A percentile compares a stretch with the other conserved stretches of the same genome.
These are phyloP conservation scores for Leccinum uliginosum DNA, from an alignment of 768 basidiomycete species.

Conservation along the genomic window DNA sequence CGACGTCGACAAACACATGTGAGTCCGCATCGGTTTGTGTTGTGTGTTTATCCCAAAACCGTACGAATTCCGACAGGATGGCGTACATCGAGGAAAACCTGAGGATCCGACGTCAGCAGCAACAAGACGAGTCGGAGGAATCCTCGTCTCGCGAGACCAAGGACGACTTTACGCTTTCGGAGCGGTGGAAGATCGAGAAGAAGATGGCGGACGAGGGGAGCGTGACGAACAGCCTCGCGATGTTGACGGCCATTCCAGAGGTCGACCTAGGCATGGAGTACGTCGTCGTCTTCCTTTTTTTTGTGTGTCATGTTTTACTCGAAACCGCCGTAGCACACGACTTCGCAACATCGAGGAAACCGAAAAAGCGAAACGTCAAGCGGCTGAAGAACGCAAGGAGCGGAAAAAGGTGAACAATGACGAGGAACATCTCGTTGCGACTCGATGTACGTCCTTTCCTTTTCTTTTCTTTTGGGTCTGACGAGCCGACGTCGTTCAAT, in stretches of 20 bases:
- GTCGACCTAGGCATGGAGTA: conserved; percentile 99
- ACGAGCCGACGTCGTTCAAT: background rate
- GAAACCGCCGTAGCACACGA: conserved; percentile 52
- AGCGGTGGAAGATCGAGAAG: conserved; percentile 59
- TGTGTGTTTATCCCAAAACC: background rate
- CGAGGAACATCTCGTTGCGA: conserved; percentile 80
- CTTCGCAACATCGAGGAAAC: conserved; percentile 97
- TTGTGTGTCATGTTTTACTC: background rate
- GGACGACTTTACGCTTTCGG: conserved; percentile 72
- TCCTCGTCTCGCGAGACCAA: conserved; percentile 48
- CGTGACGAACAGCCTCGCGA: conserved; percentile 88
- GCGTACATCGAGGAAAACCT: conserved; percentile 96
- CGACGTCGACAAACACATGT: conserved; percentile 99
- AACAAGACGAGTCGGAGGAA: conserved; percentile 44
- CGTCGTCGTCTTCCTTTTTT: conserved; percentile 29
- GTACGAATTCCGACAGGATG: conserved; percentile 57
- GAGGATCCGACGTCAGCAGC: conserved; percentile 61
- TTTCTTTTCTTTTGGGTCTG: background rate
- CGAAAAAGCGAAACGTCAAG: conserved; percentile 88
- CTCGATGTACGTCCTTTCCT: conserved; percentile 70
- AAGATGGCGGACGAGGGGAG: conserved; percentile 76
- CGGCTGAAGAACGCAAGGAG: conserved; percentile 69
- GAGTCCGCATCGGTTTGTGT: conserved; percentile 19
- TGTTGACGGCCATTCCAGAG: conserved; percentile 98
- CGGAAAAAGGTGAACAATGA: conserved; percentile 52